phyloP scores from a whole-genome alignment of 2,329 filamentous ascomycete species.

The Albophoma yamanashiensis region DNA sequence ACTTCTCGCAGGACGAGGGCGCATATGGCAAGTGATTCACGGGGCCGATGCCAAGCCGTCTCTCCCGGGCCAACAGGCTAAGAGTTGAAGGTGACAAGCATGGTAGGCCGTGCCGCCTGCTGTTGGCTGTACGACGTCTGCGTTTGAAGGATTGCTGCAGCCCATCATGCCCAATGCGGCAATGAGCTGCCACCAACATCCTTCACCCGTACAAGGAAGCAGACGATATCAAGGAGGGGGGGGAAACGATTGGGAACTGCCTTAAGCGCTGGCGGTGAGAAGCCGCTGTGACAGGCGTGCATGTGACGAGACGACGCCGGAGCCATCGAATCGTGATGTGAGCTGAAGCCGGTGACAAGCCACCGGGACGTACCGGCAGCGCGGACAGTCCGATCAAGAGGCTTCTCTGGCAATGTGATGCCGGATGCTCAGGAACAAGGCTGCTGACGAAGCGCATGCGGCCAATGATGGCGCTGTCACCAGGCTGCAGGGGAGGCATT shows the following conservation, averaged over 20 bases:
- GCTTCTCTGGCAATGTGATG: neutral
- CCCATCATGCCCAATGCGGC: neutral
- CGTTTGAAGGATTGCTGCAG: neutral
- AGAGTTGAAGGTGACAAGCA: neutral
- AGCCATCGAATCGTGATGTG: neutral
- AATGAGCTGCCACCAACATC: neutral
- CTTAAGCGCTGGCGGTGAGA: neutral
- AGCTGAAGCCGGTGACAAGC: neutral
- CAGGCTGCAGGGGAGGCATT: neutral
- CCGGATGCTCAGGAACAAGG: neutral
- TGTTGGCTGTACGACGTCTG: conserved; percentile 1
- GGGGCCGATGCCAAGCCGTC: neutral
- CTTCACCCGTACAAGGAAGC: neutral
- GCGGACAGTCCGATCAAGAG: neutral
- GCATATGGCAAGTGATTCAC: neutral
- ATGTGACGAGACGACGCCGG: neutral
- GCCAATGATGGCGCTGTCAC: neutral
- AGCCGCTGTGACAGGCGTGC: neutral
- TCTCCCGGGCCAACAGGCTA: neutral
- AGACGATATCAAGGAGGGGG: neutral
- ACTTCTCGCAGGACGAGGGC: neutral
- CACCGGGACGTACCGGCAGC: neutral
- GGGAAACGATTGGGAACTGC: neutral
- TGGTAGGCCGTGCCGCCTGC: neutral
- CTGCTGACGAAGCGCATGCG: neutral